A percentile compares a stretch with the other conserved stretches of the same genome.
phyloP scores from a whole-genome alignment of 2,329 filamentous ascomycete species.

The Xylaria sp. region DNA sequence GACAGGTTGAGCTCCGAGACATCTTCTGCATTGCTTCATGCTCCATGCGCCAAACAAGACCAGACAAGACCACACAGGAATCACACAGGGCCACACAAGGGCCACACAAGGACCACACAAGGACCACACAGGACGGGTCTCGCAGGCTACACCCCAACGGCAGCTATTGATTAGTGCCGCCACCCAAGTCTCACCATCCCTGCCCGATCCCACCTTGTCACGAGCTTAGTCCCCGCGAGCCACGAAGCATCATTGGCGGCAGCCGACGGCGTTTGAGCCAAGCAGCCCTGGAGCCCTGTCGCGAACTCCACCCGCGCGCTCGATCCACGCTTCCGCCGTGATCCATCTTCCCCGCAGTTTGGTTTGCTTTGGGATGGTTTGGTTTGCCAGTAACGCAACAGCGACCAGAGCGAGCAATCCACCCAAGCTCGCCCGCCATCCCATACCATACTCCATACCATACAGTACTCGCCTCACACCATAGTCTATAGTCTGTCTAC shows the following conservation, averaged over 20 bases:
- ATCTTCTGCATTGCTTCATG: neutral
- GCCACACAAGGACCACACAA: too few relatives aligned
- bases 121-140: too few relatives aligned
- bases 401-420: too few relatives aligned
- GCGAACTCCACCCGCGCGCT: constrained; percentile 16
- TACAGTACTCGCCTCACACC: too few relatives aligned
- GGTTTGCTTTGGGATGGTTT: too few relatives aligned
- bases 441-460: neutral
- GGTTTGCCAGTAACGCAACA: too few relatives aligned
- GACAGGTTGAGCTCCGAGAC: neutral
- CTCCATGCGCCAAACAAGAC: neutral
- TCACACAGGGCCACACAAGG: too few relatives aligned
- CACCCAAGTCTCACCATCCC: constrained; percentile 23
- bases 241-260: constrained; percentile 16
- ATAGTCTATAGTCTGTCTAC: too few relatives aligned
- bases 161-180: constrained; percentile 19
- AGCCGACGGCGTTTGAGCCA: neutral
- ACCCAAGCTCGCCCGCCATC: constrained; percentile 15
- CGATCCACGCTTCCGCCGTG: constrained; percentile 25
- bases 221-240: constrained; percentile 13
- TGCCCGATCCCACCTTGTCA: constrained; percentile 24
- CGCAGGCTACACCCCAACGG: neutral
- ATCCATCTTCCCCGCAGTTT: constrained; percentile 31
- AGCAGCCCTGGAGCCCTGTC: constrained; percentile 7
- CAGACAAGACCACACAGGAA: too few relatives aligned